A percentile compares a stretch with the other conserved stretches of the same genome.
phyloP scores from a whole-genome alignment of 2,329 filamentous ascomycete species.

The Fusarium longipes region DNA sequence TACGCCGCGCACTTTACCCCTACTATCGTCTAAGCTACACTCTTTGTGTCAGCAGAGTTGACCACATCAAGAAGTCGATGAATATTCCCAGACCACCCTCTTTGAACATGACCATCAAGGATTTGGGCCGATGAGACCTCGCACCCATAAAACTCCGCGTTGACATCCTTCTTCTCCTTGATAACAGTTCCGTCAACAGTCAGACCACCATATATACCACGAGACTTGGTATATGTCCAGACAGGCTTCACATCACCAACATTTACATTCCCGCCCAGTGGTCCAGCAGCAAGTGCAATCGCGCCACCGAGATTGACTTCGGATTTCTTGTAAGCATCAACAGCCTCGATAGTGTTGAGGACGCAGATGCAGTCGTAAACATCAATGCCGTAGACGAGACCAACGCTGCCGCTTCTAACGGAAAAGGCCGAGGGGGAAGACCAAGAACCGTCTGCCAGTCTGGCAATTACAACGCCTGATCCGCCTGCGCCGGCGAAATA shows the following conservation, averaged over 20 bases:
- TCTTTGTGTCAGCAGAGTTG: slow-evolving; percentile 3
- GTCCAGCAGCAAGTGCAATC: slow-evolving; percentile 6
- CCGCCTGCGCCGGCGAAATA: slow-evolving; percentile 16
- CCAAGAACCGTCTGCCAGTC: background rate
- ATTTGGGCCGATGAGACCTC: slow-evolving; percentile 1
- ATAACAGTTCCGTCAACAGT: slow-evolving; percentile 11
- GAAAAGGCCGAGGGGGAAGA: slow-evolving; percentile 5
- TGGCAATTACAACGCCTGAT: slow-evolving; percentile 4
- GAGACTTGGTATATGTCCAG: slow-evolving; percentile 12
- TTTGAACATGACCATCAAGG: background rate
- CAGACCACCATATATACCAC: slow-evolving; percentile 11
- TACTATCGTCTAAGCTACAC: too few species aligned
- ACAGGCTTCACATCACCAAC: slow-evolving; percentile 8
- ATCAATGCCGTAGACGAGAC: slow-evolving; percentile 13
- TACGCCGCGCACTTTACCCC: too few species aligned
- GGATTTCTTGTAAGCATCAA: slow-evolving; percentile 1
- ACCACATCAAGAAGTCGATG: background rate
- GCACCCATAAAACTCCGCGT: background rate
- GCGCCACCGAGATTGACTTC: slow-evolving; percentile 18
- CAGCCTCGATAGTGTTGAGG: slow-evolving; percentile 8
- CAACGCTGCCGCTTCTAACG: slow-evolving; percentile 18
- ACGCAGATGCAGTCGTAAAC: slow-evolving; percentile 16
- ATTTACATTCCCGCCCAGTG: background rate
- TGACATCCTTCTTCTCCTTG: slow-evolving; percentile 2
- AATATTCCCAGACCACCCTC: background rate